Percentiles rank a stretch among this genome's conserved stretches.
phyloP scores from a whole-genome alignment of 108 stramenopile species.

The Epithemia pelagica region DNA sequence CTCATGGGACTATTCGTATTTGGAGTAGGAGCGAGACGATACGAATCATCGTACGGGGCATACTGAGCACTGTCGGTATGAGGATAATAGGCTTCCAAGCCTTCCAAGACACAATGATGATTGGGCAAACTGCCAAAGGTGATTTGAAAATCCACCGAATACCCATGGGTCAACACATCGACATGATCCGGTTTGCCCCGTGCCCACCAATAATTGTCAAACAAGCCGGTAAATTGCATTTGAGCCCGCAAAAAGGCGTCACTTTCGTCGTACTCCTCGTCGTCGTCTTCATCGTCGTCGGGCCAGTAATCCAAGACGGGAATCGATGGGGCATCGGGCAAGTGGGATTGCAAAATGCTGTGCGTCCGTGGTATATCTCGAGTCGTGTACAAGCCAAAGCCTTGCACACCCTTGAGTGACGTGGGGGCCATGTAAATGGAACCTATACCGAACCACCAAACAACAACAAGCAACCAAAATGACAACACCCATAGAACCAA shows the following conservation, averaged over 20 bases:
- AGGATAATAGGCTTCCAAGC: slow-evolving; percentile 8
- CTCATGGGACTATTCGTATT: slow-evolving; percentile 3
- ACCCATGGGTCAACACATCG: slow-evolving; percentile 8
- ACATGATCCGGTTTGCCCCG: slow-evolving; percentile 22
- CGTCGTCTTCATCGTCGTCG: neutral
- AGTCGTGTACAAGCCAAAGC: slow-evolving; percentile 17
- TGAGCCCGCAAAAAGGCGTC: neutral
- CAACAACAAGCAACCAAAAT: too few species aligned
- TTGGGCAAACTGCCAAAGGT: slow-evolving; percentile 38
- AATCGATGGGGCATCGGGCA: slow-evolving; percentile 16
- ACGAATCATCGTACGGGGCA: slow-evolving; percentile 8
- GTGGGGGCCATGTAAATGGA: slow-evolving; percentile 19
- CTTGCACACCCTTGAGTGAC: slow-evolving; percentile 13
- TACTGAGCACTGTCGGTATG: neutral
- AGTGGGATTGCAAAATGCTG: slow-evolving; percentile 1
- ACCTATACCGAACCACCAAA: too few species aligned
- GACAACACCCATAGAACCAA: too few species aligned
- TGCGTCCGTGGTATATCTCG: slow-evolving; percentile 6
- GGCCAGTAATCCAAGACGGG: neutral
- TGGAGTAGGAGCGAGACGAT: neutral
- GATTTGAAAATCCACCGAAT: slow-evolving; percentile 31
- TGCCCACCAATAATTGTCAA: slow-evolving; percentile 29
- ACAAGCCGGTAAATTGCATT: neutral
- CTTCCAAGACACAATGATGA: slow-evolving; percentile 27
- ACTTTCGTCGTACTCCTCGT: neutral